phyloP scores from a whole-genome alignment of 2,329 filamentous ascomycete species.

The Fusarium pseudograminearum region DNA sequence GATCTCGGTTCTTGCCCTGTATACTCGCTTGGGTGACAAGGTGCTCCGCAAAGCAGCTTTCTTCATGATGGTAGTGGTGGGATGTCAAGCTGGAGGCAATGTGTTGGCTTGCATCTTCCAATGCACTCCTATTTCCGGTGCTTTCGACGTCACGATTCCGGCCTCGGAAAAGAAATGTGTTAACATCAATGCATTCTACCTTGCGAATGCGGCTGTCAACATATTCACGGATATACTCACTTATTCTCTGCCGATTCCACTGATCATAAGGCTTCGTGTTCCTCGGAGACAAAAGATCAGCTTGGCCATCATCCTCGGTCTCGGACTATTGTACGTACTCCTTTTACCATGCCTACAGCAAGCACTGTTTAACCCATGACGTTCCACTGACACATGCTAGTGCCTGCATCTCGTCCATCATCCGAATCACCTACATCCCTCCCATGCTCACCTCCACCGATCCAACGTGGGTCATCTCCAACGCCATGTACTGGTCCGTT shows the following conservation, averaged over 20 bases:
- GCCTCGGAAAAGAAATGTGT: constrained; percentile 14
- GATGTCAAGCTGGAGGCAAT: constrained; percentile 31
- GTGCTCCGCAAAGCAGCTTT: constrained; percentile 20
- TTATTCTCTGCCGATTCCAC: constrained; percentile 15
- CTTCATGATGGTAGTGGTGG: constrained; percentile 31
- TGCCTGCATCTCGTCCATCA: constrained; percentile 31
- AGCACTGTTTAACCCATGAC: neutral
- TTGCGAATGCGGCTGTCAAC: constrained; percentile 32
- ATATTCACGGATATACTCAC: constrained; percentile 29
- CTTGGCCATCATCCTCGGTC: constrained; percentile 16
- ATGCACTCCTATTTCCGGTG: constrained; percentile 5
- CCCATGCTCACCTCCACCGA: constrained; percentile 34
- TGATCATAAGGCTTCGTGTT: constrained; percentile 21
- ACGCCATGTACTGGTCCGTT: constrained; percentile 38
- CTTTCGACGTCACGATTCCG: constrained; percentile 25
- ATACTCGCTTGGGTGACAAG: constrained; percentile 31
- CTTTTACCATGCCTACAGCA: rapidly evolving
- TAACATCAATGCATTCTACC: constrained; percentile 33
- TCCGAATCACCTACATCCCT: constrained; percentile 36
- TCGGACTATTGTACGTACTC: constrained; percentile 27
- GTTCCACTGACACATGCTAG: neutral
- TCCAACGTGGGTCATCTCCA: constrained; percentile 28
- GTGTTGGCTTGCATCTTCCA: constrained; percentile 36
- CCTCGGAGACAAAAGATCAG: constrained; percentile 35
- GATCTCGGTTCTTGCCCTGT: constrained; percentile 30